Conservation (phyloP, 305 asterid species). For the Solanum chacoense region DNA sequence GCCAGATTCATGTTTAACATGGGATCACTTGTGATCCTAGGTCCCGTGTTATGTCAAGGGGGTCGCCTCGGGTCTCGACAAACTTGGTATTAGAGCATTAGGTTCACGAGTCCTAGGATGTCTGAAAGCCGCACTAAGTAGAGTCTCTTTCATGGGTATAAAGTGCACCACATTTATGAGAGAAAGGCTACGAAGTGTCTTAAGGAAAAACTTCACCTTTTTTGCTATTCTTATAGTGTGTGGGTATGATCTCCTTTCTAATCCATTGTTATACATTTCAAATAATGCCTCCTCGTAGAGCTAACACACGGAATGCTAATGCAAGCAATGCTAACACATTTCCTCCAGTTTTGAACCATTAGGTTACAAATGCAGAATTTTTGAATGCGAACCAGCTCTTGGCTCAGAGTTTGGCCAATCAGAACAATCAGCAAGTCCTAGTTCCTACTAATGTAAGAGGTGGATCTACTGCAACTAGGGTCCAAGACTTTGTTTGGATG, state of each 20-base stretch:
- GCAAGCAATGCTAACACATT: background rate
- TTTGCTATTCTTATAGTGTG: background rate
- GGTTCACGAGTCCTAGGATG: background rate
- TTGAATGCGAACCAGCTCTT: background rate
- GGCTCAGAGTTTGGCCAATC: too few relatives aligned
- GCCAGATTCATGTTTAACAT: background rate
- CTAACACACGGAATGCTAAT: background rate
- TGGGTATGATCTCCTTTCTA: background rate
- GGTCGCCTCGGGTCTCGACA: background rate
- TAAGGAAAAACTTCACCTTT: too few relatives aligned
- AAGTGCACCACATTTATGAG: background rate
- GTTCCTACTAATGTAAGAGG: too few relatives aligned
- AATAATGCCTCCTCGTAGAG: background rate
- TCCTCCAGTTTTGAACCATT: background rate
- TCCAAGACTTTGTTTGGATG: too few relatives aligned
- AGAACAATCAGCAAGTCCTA: background rate
- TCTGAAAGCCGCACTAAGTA: background rate
- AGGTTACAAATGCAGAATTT: background rate
- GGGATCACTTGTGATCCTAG: background rate
- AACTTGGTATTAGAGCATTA: background rate
- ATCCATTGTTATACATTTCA: background rate
- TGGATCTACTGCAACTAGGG: too few relatives aligned
- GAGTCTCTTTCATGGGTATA: background rate
- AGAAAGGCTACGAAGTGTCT: background rate
- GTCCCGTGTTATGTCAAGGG: background rate